Conservation (phyloP, 2,329 filamentous ascomycete species). For the Pseudogymnoascus sp. region DNA sequence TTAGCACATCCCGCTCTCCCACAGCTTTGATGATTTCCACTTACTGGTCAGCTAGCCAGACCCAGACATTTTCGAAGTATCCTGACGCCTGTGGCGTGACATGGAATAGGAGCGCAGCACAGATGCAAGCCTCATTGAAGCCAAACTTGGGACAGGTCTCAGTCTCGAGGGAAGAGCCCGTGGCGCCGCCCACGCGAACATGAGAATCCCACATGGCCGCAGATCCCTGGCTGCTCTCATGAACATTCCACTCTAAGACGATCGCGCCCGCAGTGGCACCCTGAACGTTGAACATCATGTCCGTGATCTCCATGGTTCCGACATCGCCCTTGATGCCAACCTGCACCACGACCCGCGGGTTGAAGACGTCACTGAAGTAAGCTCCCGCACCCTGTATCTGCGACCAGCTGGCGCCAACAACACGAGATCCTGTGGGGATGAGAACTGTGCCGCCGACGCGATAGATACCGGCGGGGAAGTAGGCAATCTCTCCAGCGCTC, state of each 20-base stretch:
- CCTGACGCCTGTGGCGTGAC: slow-evolving; percentile 24
- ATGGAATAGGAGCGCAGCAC: slow-evolving; percentile 27
- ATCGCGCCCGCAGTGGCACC: slow-evolving; percentile 33
- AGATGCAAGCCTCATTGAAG: slow-evolving; percentile 27
- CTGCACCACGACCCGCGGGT: slow-evolving; percentile 40
- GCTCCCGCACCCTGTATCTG: slow-evolving; percentile 39
- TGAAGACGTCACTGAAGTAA: slow-evolving; percentile 34
- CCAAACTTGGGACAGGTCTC: slow-evolving; percentile 32
- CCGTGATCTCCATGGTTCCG: slow-evolving; percentile 42
- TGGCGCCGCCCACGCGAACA: slow-evolving; percentile 33
- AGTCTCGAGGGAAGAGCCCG: no score
- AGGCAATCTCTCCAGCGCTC: no score
- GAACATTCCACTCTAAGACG: slow-evolving; percentile 47
- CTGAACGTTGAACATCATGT: slow-evolving; percentile 44
- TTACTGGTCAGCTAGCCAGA: slow-evolving; percentile 37
- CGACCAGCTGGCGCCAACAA: slow-evolving; percentile 49
- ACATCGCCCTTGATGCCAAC: slow-evolving; percentile 43
- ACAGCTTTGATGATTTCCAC: no score
- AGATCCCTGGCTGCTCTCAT: slow-evolving; percentile 39
- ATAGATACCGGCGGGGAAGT: slow-evolving; percentile 47
- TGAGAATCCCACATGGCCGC: slow-evolving; percentile 38
- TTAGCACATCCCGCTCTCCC: no score
- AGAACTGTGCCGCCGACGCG: slow-evolving; percentile 39
- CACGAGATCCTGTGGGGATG: slow-evolving; percentile 40
- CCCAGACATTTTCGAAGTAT: slow-evolving; percentile 41